A percentile compares a stretch with the other conserved stretches of the same genome.
Conservation (phyloP, 768 basidiomycete species). For the Lentinula edodes region DNA sequence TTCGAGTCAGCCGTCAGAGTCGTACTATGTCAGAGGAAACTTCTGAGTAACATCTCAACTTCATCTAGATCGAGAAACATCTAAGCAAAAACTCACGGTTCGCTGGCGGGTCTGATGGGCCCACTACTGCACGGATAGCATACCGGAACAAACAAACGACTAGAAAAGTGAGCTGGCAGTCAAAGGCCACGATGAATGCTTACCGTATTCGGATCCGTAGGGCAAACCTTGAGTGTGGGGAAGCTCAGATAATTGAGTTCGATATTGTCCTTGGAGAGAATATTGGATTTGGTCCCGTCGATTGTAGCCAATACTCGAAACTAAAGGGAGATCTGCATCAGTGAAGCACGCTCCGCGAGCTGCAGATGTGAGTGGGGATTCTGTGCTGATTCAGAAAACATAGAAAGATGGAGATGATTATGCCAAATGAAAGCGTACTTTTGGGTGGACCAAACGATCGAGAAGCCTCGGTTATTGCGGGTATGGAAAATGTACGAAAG, state of each 20-base stretch:
- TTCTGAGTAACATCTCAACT: not conserved
- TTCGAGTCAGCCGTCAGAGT: slow-evolving; percentile 58
- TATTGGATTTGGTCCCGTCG: not conserved
- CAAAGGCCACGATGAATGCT: not conserved
- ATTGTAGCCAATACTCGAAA: not conserved
- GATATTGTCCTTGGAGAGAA: not conserved
- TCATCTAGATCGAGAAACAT: not conserved
- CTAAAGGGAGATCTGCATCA: not conserved
- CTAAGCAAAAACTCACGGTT: not conserved
- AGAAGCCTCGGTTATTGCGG: slow-evolving; percentile 90
- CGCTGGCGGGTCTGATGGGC: not conserved
- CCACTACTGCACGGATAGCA: slow-evolving; percentile 42
- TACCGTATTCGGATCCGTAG: not conserved
- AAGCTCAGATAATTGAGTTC: not conserved
- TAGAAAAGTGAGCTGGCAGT: slow-evolving; percentile 18
- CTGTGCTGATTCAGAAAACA: not conserved
- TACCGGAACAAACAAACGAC: slow-evolving; percentile 87
- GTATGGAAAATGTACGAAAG: slow-evolving; percentile 74
- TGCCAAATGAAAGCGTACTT: slow-evolving; percentile 40
- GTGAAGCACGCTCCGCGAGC: not conserved
- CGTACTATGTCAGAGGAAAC: slow-evolving; percentile 24
- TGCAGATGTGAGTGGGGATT: not conserved
- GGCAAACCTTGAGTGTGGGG: not conserved
- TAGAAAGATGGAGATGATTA: not conserved
- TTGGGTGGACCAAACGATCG: slow-evolving; percentile 85